Conservation (phyloP, 257 asterid genomes). For the Ocimum tenuiflorum region DNA sequence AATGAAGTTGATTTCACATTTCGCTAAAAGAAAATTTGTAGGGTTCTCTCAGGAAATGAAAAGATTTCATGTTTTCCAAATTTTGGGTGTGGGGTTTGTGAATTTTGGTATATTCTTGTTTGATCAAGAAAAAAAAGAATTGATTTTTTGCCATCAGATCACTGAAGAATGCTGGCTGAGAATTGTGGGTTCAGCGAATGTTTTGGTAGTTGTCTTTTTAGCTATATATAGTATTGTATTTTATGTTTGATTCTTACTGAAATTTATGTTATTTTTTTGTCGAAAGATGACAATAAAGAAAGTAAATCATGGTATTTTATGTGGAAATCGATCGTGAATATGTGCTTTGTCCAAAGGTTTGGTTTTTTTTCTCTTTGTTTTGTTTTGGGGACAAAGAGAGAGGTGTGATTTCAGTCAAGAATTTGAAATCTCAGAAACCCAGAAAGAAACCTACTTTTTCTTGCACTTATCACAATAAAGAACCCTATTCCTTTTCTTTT, state of each 20-base stretch:
- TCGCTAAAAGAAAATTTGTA: background rate
- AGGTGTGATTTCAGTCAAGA: background rate
- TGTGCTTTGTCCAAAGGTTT: background rate
- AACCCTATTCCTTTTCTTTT: too few relatives aligned
- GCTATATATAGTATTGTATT: slow-evolving; percentile 21
- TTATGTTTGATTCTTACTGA: slow-evolving; percentile 20
- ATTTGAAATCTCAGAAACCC: slow-evolving; percentile 18
- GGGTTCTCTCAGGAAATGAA: background rate
- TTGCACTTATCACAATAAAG: too few relatives aligned
- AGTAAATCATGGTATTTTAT: slow-evolving; percentile 20
- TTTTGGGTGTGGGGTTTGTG: background rate
- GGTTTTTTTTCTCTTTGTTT: too few relatives aligned
- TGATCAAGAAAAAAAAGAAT: background rate
- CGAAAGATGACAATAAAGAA: slow-evolving; percentile 9
- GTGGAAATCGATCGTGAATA: slow-evolving; percentile 3
- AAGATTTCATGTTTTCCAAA: background rate
- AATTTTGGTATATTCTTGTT: background rate
- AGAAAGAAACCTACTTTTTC: background rate
- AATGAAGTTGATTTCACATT: background rate
- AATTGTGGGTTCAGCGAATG: background rate
- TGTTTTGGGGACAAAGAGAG: background rate
- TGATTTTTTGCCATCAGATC: slow-evolving; percentile 7
- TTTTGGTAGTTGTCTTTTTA: slow-evolving; percentile 6
- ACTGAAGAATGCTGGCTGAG: slow-evolving; percentile 10
- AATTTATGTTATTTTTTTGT: too few relatives aligned